A percentile compares a stretch with the other conserved stretches of the same genome.
phyloP scores from a whole-genome alignment of 2,329 filamentous ascomycete species.

The Spiromastix sp. region DNA sequence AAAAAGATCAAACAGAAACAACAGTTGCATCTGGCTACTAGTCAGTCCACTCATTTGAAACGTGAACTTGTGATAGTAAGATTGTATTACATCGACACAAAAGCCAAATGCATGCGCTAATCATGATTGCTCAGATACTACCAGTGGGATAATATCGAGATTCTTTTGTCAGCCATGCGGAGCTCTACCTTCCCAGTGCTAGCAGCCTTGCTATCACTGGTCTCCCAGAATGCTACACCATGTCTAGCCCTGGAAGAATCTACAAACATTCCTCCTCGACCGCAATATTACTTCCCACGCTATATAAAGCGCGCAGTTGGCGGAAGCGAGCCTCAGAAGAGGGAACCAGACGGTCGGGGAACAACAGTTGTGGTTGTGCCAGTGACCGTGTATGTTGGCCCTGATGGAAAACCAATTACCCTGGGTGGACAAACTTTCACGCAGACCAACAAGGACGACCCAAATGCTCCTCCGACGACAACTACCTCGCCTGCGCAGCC shows the following conservation, averaged over 20 bases:
- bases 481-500: neutral
- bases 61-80: neutral
- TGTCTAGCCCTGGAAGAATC: neutral
- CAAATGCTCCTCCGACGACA: neutral
- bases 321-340: constrained; percentile 10
- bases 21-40: constrained; percentile 1
- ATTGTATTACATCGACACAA: neutral
- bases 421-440: constrained; percentile 13
- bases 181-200: constrained; percentile 1
- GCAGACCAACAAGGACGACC: constrained; percentile 8
- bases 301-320: constrained; percentile 16
- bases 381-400: constrained; percentile 9
- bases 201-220: constrained; percentile 1
- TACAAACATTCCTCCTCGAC: neutral
- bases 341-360: constrained; percentile 7
- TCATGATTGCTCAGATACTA: neutral
- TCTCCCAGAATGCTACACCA: neutral
- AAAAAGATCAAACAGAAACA: constrained; percentile 1
- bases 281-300: constrained; percentile 14
- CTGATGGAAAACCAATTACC: constrained; percentile 9
- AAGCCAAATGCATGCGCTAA: neutral
- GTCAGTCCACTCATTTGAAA: constrained; percentile 3
- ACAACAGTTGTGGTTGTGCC: constrained; percentile 9
- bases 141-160: neutral
- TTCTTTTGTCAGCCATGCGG: constrained; percentile 2